Conservation (phyloP, 345 rosid species). For the Noccaea caerulescens region DNA sequence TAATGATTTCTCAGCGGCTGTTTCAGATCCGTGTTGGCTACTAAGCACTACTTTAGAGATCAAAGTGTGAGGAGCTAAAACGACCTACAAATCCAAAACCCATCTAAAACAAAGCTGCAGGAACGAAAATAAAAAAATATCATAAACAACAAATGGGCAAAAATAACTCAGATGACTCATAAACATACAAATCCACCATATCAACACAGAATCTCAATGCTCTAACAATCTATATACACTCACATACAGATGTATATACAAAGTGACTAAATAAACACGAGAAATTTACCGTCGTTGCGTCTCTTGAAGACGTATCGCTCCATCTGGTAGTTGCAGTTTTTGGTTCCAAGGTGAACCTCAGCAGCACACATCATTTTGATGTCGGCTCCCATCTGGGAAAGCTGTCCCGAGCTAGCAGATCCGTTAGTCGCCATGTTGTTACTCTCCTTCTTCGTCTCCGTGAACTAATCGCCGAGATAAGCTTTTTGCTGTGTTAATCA, state of each 20-base stretch:
- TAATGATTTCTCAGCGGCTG: not conserved
- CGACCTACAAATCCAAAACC: conserved; percentile 3
- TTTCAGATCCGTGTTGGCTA: not conserved
- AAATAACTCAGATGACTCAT: not conserved
- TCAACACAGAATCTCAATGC: not conserved
- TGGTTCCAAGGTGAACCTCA: conserved; percentile 92
- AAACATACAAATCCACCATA: not conserved
- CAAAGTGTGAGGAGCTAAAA: not conserved
- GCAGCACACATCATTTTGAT: conserved; percentile 91
- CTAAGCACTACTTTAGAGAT: not conserved
- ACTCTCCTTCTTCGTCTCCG: conserved; percentile 30
- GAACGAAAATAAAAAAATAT: not conserved
- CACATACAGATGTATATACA: not conserved
- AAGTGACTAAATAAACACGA: not conserved
- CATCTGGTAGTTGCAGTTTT: conserved; percentile 91
- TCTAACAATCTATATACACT: not conserved
- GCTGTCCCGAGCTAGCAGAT: conserved; percentile 51
- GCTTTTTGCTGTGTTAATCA: conserved; percentile 23
- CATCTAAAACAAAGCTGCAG: conserved; percentile 3
- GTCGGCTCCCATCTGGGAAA: conserved; percentile 77
- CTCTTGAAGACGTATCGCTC: conserved; percentile 95
- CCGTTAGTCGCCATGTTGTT: conserved; percentile 42
- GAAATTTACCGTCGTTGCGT: conserved; percentile 72
- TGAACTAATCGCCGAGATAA: conserved; percentile 16
- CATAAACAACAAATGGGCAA: not conserved